phyloP scores from a whole-genome alignment of 305 asterid species.

The Fraxinus platypoda region DNA sequence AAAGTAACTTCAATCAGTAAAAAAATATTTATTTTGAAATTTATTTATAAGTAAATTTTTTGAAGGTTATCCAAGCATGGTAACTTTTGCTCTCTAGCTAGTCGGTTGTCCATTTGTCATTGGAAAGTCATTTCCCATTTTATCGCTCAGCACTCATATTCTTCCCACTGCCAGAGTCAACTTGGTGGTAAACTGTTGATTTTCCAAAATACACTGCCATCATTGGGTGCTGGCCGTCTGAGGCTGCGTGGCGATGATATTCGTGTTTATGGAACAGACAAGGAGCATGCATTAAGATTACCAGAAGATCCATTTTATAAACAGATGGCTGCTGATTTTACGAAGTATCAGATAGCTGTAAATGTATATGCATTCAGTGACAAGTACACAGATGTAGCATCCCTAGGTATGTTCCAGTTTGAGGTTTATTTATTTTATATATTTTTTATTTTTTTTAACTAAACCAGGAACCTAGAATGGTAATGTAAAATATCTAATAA shows the following conservation, averaged over 20 bases:
- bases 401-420: constrained; percentile 64
- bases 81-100: constrained; percentile 13
- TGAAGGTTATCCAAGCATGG: not conserved
- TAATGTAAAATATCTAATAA: constrained; percentile 9
- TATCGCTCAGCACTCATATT: constrained; percentile 19
- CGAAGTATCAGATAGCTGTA: constrained; percentile 89
- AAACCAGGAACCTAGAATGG: not conserved
- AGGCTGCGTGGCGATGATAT: constrained; percentile 91
- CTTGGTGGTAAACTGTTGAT: constrained; percentile 95
- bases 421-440: not conserved
- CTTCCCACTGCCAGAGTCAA: constrained; percentile 68
- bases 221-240: constrained; percentile 90
- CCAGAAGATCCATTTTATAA: constrained; percentile 98
- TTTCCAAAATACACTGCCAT: constrained; percentile 88
- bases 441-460: constrained; percentile 14
- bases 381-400: constrained; percentile 85
- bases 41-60: not conserved
- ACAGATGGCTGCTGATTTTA: constrained; percentile 99
- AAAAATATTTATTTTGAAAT: not conserved
- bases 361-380: constrained; percentile 91
- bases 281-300: constrained; percentile 75
- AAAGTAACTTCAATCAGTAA: not conserved
- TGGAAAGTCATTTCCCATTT: constrained; percentile 11
- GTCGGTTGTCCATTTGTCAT: not conserved
- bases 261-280: constrained; percentile 85